phyloP scores from a whole-genome alignment of 306 rosid species.

The Ammopiptanthus mongolicus region DNA sequence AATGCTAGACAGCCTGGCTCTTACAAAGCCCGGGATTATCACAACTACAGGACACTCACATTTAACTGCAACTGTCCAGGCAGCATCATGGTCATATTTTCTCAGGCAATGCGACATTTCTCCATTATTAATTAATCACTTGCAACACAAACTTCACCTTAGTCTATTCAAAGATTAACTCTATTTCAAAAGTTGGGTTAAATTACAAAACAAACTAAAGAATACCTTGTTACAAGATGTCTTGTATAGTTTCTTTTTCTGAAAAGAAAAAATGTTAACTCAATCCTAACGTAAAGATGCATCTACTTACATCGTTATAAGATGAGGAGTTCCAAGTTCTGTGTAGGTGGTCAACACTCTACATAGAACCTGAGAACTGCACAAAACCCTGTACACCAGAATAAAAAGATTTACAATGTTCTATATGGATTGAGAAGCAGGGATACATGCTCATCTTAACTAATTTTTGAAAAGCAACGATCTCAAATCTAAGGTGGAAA shows the following conservation, averaged over 20 bases:
- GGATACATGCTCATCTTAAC: not conserved
- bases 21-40: too few species aligned
- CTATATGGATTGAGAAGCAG: not conserved
- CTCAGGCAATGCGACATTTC: too few species aligned
- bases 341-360: not conserved
- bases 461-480: not conserved
- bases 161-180: not conserved
- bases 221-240: not conserved
- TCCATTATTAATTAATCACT: too few species aligned
- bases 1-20: too few species aligned
- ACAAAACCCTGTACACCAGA: not conserved
- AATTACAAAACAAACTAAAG: not conserved
- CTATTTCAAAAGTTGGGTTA: not conserved
- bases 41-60: too few species aligned
- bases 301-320: not conserved
- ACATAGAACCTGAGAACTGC: not conserved
- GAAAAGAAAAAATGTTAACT: not conserved
- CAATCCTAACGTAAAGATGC: not conserved
- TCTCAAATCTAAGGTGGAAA: not conserved
- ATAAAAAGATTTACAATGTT: not conserved
- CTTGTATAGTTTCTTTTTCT: not conserved
- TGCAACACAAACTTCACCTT: too few species aligned
- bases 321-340: not conserved
- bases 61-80: too few species aligned
- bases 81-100: too few species aligned